Evolutionary conservation across 768 basidiomycete genomes (phyloP).

Genomic region (Auriscalpium microsporum): DNA sequence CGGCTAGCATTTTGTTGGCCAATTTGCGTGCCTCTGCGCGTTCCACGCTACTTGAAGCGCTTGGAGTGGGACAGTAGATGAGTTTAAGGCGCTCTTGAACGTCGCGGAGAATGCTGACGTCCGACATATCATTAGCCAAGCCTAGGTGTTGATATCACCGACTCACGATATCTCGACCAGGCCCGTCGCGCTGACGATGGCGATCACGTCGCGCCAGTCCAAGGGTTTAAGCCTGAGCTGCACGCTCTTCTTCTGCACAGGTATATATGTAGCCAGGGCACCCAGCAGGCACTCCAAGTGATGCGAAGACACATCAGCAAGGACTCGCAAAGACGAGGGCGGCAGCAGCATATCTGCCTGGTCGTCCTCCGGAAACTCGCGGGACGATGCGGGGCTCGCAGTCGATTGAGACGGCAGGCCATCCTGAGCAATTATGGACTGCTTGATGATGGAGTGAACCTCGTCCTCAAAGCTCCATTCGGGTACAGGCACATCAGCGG

Average conservation of each 20-base stretch:
- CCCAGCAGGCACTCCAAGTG: conserved; percentile 46
- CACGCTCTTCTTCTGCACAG: conserved; percentile 46
- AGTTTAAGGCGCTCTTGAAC: conserved; percentile 8
- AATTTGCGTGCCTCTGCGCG: neutral
- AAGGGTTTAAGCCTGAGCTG: conserved; percentile 58
- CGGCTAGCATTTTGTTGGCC: neutral
- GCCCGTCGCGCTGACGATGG: conserved; percentile 37
- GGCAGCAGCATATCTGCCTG: conserved; percentile 23
- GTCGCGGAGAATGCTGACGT: conserved; percentile 5
- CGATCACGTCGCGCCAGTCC: conserved; percentile 56
- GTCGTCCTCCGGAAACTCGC: conserved; percentile 10
- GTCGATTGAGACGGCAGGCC: conserved; percentile 5
- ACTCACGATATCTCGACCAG: conserved; percentile 22
- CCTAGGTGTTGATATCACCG: neutral
- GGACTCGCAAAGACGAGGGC: conserved; percentile 23
- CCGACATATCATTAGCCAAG: neutral
- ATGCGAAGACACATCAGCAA: conserved; percentile 36
- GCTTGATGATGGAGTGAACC: conserved; percentile 39
- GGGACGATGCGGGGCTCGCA: conserved; percentile 4
- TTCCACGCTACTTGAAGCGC: neutral
- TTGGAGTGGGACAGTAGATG: conserved; percentile 6
- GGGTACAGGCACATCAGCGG: conserved; percentile 52
- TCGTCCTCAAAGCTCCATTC: conserved; percentile 71
- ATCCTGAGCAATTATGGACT: conserved; percentile 18
- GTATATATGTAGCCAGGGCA: conserved; percentile 46